Percentiles rank a stretch among this genome's conserved stretches.
Conservation (phyloP, 2,329 filamentous ascomycete species). For the Thermothelomyces thermophilus region DNA sequence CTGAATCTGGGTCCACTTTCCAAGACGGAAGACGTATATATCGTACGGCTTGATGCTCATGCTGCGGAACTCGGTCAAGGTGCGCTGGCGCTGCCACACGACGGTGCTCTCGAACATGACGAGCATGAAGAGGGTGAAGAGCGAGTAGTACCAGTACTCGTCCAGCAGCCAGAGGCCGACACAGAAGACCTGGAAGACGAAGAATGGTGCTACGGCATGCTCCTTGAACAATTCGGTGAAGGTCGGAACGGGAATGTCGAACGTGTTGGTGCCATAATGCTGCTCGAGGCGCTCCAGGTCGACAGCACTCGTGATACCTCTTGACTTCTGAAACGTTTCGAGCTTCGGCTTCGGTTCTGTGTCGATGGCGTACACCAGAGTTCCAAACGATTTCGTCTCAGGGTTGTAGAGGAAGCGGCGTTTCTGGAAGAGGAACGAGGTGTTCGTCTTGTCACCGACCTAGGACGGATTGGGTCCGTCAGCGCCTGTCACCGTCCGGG, state of each 20-base stretch:
- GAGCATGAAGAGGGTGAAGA: conserved; percentile 98
- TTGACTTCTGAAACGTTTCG: conserved; percentile 69
- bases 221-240: conserved; percentile 97
- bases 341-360: conserved; percentile 74
- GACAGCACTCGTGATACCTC: conserved; percentile 65
- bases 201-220: conserved; percentile 97
- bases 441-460: conserved; percentile 65
- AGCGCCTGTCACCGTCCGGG: background rate
- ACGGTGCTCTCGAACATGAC: conserved; percentile 97
- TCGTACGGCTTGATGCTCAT: conserved; percentile 99
- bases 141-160: conserved; percentile 99
- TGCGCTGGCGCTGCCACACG: conserved; percentile 97
- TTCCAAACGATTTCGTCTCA: conserved; percentile 67
- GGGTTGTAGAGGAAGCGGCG: conserved; percentile 83
- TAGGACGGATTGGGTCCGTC: conserved; percentile 27
- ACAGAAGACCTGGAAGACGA: conserved; percentile 98
- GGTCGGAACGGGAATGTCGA: conserved; percentile 94
- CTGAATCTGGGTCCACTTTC: conserved; percentile 80
- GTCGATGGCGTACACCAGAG: conserved; percentile 79
- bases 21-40: conserved; percentile 80
- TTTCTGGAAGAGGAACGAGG: conserved; percentile 96
- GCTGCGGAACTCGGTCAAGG: conserved; percentile 89
- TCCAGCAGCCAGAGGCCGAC: conserved; percentile 98
- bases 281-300: conserved; percentile 77
- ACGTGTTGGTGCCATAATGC: conserved; percentile 92